phyloP scores from a whole-genome alignment of 768 basidiomycete genomes.

The Suillus subalutaceus region DNA sequence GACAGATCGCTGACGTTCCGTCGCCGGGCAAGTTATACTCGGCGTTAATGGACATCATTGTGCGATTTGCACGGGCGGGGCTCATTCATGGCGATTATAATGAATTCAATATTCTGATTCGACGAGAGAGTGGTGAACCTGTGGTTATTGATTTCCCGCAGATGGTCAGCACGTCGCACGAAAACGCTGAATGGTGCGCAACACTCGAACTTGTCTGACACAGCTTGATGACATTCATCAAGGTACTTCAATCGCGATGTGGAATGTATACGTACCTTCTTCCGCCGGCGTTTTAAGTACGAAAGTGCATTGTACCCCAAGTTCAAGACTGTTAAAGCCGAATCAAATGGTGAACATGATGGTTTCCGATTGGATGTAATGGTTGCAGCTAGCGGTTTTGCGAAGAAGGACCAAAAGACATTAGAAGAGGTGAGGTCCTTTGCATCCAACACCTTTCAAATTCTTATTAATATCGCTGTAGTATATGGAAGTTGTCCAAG shows the following conservation, averaged over 20 bases:
- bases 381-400: constrained; percentile 94
- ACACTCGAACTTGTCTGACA: constrained; percentile 15
- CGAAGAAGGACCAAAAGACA: constrained; percentile 75
- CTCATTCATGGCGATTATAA: constrained; percentile 99
- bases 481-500: constrained; percentile 67
- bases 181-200: constrained; percentile 92
- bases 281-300: constrained; percentile 87
- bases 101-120: constrained; percentile 98
- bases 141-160: constrained; percentile 98
- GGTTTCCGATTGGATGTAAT: constrained; percentile 82
- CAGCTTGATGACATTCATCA: constrained; percentile 12
- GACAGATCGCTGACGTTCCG: constrained; percentile 82
- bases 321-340: constrained; percentile 54
- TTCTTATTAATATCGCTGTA: constrained; percentile 35
- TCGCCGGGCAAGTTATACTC: constrained; percentile 93
- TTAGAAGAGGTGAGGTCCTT: constrained; percentile 75
- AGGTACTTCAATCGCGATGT: constrained; percentile 99
- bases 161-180: constrained; percentile 97
- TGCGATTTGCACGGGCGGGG: constrained; percentile 89
- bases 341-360: constrained; percentile 42
- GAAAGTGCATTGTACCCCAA: constrained; percentile 89
- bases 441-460: constrained; percentile 20
- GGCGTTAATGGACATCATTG: constrained; percentile 91
- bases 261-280: constrained; percentile 93
- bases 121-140: constrained; percentile 72